Conservation (phyloP, 75 land plant species). For the Ceratopteris richardii region DNA sequence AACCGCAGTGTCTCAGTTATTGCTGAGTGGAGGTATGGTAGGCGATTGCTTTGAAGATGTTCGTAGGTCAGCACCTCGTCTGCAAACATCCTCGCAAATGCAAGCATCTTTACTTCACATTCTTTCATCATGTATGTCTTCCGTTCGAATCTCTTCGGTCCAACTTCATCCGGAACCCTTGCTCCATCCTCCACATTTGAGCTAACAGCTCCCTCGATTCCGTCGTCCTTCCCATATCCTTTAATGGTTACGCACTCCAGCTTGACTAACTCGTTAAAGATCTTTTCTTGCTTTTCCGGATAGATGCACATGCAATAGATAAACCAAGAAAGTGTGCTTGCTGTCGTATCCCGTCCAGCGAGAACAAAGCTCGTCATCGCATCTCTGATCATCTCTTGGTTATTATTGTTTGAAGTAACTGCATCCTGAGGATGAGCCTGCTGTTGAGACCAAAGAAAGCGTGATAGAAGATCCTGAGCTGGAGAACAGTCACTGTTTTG, state of each 20-base stretch:
- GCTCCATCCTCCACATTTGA: not conserved
- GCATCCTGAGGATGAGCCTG: not conserved
- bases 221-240: not conserved
- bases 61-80: slow-evolving; percentile 16
- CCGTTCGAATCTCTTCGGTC: not conserved
- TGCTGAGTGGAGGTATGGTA: slow-evolving; percentile 27
- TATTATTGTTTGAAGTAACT: not conserved
- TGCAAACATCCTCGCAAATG: slow-evolving; percentile 4
- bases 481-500: too few relatives aligned
- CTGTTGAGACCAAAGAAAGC: slow-evolving; percentile 17
- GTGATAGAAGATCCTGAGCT: slow-evolving; percentile 23
- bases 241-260: not conserved
- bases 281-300: slow-evolving; percentile 16
- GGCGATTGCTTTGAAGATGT: slow-evolving; percentile 5
- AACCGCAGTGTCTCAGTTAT: slow-evolving; percentile 32
- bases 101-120: too few relatives aligned
- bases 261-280: slow-evolving; percentile 12
- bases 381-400: slow-evolving; percentile 18
- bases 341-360: slow-evolving; percentile 38
- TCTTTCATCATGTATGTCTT: too few relatives aligned
- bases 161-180: not conserved
- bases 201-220: not conserved
- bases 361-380: slow-evolving; percentile 25
- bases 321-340: slow-evolving; percentile 29
- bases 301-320: slow-evolving; percentile 22